Evolutionary conservation across 495 filamentous ascomycete genomes (phyloP).

Genomic region (Melanomma pulvis-pyrius): DNA sequence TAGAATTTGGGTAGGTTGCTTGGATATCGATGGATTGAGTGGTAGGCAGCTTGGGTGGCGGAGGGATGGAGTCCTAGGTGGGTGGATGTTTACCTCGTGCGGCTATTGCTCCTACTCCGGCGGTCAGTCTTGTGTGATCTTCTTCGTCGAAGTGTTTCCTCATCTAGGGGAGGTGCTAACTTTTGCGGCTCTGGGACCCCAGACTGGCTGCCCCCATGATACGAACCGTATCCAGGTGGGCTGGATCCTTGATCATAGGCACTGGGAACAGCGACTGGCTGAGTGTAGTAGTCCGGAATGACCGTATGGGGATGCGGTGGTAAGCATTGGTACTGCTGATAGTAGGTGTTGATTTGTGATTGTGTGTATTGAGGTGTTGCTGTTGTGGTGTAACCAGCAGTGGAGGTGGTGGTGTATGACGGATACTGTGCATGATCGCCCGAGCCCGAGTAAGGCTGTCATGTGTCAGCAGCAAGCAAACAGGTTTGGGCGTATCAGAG

Average conservation of each 20-base stretch:
- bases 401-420: not conserved
- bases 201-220: not conserved
- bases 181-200: not conserved
- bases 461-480: not conserved
- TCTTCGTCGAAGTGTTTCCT: slow-evolving; percentile 10
- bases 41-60: not conserved
- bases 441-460: not conserved
- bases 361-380: slow-evolving; percentile 25
- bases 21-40: not conserved
- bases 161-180: slow-evolving; percentile 15
- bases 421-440: not conserved
- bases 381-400: not conserved
- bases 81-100: slow-evolving; percentile 6
- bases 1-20: not conserved
- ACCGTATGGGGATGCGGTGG: slow-evolving; percentile 25
- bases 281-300: slow-evolving; percentile 20
- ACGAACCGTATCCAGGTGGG: not conserved
- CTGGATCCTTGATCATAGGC: not conserved
- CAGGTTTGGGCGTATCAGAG: not conserved
- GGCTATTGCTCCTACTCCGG: slow-evolving; percentile 21
- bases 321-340: slow-evolving; percentile 21
- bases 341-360: slow-evolving; percentile 30
- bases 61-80: not conserved
- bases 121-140: slow-evolving; percentile 7
- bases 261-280: not conserved